Evolutionary conservation across 139 green algal genomes (phyloP), one percentile per base, ranked within the genome.

Genomic region (Nannochloris sp.): DNA sequence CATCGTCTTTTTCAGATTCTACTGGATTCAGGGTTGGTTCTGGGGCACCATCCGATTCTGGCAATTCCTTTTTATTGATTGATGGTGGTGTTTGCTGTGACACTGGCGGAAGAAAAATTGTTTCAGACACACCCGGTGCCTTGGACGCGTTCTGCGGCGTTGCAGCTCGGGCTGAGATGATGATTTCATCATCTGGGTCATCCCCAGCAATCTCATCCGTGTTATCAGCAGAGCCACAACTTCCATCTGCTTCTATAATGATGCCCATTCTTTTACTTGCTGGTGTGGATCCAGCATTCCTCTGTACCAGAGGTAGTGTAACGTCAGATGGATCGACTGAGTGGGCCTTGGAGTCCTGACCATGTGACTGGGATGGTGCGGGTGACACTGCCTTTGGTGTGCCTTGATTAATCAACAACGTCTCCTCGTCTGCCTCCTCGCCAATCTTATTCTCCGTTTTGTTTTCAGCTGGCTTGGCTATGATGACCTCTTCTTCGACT

Each of bases 341-440:
- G 33, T 40, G 33, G 33, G 33, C 33, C 33, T 8, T 40, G 11
- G 33, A 40, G 6, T 40, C 33, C 8, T 8, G 1, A 1, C 8
- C 8, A 40, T 2, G 0, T 40, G 33, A 40, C 8, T 40, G 33
- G 33, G 33, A 12, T 40, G 33, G 33, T 8, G 33, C 11, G 33
- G 33, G 33, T 40, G 58, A 25, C 17, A 30, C 12, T 50, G 58
- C n/a, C 58, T 64, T n/a, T 57, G 58, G 40, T 20, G 25, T 51
- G 17, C 56, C n/a, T 17, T 16, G 31, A 28, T 29, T 25, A 8
- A 66, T n/a, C 6, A 56, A 1, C n/a, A 59, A 13, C 10, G 60
- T 66, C n/a, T 66, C 60, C 33, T 59, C 59, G 12, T 65, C 59
- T 4, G 6, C 26, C 17, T 25, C 16, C 4, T 13, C 36, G 5